Conservation (phyloP, 768 basidiomycete genomes). For the Tremella yokohamensis region DNA sequence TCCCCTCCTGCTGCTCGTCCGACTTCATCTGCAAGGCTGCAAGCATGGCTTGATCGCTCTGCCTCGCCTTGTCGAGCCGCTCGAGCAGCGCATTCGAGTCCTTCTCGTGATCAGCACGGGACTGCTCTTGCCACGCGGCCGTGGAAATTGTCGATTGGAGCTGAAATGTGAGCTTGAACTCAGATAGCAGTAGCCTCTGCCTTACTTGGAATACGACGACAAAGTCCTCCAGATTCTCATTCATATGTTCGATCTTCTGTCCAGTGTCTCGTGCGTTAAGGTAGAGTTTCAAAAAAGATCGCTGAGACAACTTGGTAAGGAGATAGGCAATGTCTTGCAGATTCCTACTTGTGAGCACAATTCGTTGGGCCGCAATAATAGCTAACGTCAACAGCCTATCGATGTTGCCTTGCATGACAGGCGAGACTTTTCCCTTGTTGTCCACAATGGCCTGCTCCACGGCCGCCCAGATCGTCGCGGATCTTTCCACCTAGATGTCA, state of each 20-base stretch:
- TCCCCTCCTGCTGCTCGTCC: conserved; percentile 73
- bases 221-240: conserved; percentile 59
- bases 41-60: conserved; percentile 65
- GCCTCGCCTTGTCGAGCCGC: conserved; percentile 61
- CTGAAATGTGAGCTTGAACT: conserved; percentile 20
- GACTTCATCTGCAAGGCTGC: conserved; percentile 58
- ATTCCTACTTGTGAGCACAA: conserved; percentile 14
- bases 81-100: conserved; percentile 61
- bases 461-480: conserved; percentile 29
- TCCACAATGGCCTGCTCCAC: conserved; percentile 27
- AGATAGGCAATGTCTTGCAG: conserved; percentile 51
- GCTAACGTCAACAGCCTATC: conserved; percentile 22
- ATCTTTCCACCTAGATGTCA: conserved; percentile 35
- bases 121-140: conserved; percentile 52
- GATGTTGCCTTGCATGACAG: conserved; percentile 27
- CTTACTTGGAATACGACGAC: conserved; percentile 56
- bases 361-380: neutral
- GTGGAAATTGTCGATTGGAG: conserved; percentile 31
- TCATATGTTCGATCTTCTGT: conserved; percentile 58
- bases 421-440: conserved; percentile 22
- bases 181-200: neutral
- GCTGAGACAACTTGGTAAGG: conserved; percentile 60
- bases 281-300: conserved; percentile 75
- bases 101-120: conserved; percentile 55
- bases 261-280: conserved; percentile 69